Evolutionary conservation across 1,139 yeast genomes (phyloP).

Genomic region (Candida freyschussii): DNA sequence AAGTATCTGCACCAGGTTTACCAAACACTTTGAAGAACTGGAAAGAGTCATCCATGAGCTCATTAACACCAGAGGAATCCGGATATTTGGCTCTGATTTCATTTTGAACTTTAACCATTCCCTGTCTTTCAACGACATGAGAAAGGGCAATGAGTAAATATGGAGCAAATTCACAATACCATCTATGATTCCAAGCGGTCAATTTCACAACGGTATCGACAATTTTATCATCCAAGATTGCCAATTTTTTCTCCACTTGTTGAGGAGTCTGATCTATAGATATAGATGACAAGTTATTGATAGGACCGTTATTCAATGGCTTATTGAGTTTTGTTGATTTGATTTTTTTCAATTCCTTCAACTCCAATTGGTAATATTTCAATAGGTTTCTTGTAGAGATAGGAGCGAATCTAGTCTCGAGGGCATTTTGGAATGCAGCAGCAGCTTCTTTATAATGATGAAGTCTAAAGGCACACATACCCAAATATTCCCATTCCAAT

Average conservation of each 20-base stretch:
- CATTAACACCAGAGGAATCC: constrained; percentile 45
- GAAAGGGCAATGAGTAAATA: constrained; percentile 50
- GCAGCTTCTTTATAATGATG: constrained; percentile 85
- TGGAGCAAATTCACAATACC: constrained; percentile 92
- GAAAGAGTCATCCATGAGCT: constrained; percentile 52
- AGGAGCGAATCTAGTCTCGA: constrained; percentile 75
- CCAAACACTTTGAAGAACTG: constrained; percentile 45
- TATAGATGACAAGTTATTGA: constrained; percentile 6
- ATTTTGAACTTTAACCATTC: constrained; percentile 69
- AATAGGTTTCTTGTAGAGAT: constrained; percentile 73
- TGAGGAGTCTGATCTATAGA: constrained; percentile 26
- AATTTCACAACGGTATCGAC: constrained; percentile 71
- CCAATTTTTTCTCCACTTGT: constrained; percentile 37
- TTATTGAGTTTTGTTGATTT: constrained; percentile 5
- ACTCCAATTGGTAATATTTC: constrained; percentile 47
- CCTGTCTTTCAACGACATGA: constrained; percentile 68
- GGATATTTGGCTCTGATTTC: constrained; percentile 72
- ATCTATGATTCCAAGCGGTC: constrained; percentile 93
- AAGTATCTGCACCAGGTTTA: constrained; percentile 10
- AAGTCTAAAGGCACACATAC: constrained; percentile 76
- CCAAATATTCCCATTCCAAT: constrained; percentile 91
- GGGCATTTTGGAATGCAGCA: constrained; percentile 70
- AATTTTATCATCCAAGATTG: constrained; percentile 54
- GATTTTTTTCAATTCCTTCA: constrained; percentile 14
- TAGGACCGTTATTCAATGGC: constrained; percentile 3